Conservation (phyloP, 1,284 basidiomycete species). For the Rhodotorula sp. region DNA sequence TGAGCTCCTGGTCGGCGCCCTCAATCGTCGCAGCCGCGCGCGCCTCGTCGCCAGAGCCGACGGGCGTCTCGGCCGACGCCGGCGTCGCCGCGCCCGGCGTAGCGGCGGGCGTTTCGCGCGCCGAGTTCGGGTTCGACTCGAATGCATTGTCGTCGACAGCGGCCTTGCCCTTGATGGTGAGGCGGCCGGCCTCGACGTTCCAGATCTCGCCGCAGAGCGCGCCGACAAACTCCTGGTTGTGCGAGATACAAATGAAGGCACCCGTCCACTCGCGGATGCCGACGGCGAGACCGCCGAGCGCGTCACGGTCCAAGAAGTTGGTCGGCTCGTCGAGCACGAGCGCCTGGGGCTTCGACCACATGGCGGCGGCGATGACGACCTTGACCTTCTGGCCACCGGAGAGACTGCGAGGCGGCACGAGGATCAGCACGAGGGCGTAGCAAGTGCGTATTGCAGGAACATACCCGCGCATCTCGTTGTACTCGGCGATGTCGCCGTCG, state of each 20-base stretch:
- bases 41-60: conserved; percentile 52
- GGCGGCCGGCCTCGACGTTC: conserved; percentile 64
- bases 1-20: conserved; percentile 32
- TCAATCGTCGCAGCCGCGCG: conserved; percentile 41
- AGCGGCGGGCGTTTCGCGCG: conserved; percentile 62
- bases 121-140: conserved; percentile 53
- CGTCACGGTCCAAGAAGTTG: conserved; percentile 80
- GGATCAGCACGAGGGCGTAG: too few relatives aligned
- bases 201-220: conserved; percentile 75
- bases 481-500: conserved; percentile 95
- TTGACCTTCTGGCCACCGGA: conserved; percentile 86
- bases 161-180: conserved; percentile 84
- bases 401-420: conserved; percentile 48
- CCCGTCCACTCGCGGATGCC: conserved; percentile 97
- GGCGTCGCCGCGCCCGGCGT: conserved; percentile 52
- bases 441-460: not conserved
- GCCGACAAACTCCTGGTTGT: conserved; percentile 82
- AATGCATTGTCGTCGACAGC: conserved; percentile 77
- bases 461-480: conserved; percentile 81
- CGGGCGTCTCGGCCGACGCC: conserved; percentile 52
- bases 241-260: conserved; percentile 95
- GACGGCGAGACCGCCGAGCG: conserved; percentile 87
- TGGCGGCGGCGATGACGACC: conserved; percentile 82
- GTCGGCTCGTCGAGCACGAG: conserved; percentile 62
- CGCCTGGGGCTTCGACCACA: conserved; percentile 93